Percentiles rank a stretch among this genome's conserved stretches.
These are phyloP conservation scores for Arachis stenosperma DNA, from an alignment of 306 rosid genomes.

Conservation along the genomic window DNA sequence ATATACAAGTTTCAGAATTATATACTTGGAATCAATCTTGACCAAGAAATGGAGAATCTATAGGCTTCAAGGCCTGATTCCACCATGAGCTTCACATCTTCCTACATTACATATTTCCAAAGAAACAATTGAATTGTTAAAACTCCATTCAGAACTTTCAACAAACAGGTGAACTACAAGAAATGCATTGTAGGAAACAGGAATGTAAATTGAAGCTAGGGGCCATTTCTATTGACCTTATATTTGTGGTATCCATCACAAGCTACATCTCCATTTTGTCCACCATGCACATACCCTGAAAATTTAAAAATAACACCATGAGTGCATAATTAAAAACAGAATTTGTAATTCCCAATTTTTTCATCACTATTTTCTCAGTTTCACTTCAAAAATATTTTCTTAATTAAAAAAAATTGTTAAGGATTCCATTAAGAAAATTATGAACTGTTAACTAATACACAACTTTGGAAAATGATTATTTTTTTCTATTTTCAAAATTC, in stretches of 20 bases:
- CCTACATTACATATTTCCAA: neutral
- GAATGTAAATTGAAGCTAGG: neutral
- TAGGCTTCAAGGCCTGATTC: slow-evolving; percentile 61
- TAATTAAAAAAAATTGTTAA: too few relatives aligned
- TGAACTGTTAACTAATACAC: neutral
- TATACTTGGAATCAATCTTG: neutral
- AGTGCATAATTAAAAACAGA: neutral
- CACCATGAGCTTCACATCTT: slow-evolving; percentile 51
- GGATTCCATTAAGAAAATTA: too few relatives aligned
- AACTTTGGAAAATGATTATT: too few relatives aligned
- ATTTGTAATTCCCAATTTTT: too few relatives aligned
- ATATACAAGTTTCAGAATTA: neutral
- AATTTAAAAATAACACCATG: too few relatives aligned
- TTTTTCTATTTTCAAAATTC: too few relatives aligned
- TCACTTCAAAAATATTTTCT: neutral
- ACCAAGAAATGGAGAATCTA: slow-evolving; percentile 59
- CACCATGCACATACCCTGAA: slow-evolving; percentile 26
- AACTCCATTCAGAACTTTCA: neutral
- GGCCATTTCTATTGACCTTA: slow-evolving; percentile 42
- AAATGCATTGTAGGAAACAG: neutral
- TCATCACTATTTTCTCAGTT: neutral
- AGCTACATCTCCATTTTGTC: slow-evolving; percentile 48
- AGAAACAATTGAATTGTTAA: neutral
- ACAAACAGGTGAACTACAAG: neutral
- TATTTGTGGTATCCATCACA: slow-evolving; percentile 58